Evolutionary conservation across 169 alveolate species (phyloP), one percentile per base, ranked within the genome.

Genomic region (Perkinsus chesapeaki): DNA sequence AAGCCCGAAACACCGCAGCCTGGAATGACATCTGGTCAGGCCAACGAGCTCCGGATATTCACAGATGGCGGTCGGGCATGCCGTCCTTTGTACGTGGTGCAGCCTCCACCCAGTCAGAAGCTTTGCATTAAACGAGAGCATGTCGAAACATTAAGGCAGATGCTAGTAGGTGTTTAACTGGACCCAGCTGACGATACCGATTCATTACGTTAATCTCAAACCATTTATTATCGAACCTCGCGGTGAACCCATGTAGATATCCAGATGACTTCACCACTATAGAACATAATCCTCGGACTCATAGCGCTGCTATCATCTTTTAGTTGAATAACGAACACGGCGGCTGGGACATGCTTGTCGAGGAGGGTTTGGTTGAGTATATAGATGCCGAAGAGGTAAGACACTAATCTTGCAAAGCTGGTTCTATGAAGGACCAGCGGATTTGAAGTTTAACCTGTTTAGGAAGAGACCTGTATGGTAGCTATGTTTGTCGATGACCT

Each of bases 41-140:
- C 93, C 90, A 96, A 97, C 96, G 99, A 98, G 94, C 97, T 99
- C 39, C 98, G 98, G 96, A 97, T 99, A 10, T 99, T 98, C 96
- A 98, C 99, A 0, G 99, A 99, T 95, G 97, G 99, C 39, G 99
- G 99, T 23, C 96, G 99, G 91, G 98, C 99, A 31, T 98, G 98
- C 99, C 96, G 99, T 72, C 99, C 99, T 23, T 96, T 99, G 47
- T 98, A 98, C 94, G 98, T 99, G 92, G 99, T 99, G 34, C 97
- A 98, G 91, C 82, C 82, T 9, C 82, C 82, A 0, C 82, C 82
- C 31, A 60, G 82, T 16, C 82, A 60, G 31, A 60, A 60, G 82
- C 82, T 60, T 27, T 60, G 82, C 27, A 60, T 60, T 16, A 60
- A 60, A 16, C 12, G 82, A 34, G 82, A 60, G 31, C 82, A 60